Base-by-base conservation (phyloP, 257 asterid genomes). In the Nicotiana tomentosiformis region DNA sequence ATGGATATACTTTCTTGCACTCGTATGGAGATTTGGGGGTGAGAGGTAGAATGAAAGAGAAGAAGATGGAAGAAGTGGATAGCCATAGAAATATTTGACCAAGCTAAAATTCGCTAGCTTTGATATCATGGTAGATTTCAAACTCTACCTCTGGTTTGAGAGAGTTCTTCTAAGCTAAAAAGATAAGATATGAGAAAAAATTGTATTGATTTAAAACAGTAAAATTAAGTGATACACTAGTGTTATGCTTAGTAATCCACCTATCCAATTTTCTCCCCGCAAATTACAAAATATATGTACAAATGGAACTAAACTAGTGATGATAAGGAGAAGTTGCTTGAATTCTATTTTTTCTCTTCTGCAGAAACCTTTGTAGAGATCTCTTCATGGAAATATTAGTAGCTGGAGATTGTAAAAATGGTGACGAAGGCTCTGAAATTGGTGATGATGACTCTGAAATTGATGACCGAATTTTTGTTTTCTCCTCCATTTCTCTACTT, bases 321-420 rank as follows among this genome's bases (percentile, higher is more conserved):
- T 83, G 62, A 66, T 84, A 85, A 11, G 86, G 87, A 0, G 70
- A 78, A 7, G 80, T 9, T n/a, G 65, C 61, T 84, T 78, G 84
- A 32, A 46, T 43, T 79, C 89, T 80, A 16, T 57, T 78, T 43
- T 88, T 78, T 72, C 89, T 83, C 77, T 85, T 85, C 57, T 88
- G 84, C 7, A 85, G 84, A 66, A 85, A 88, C 11, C 83, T 29
- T 15, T 84, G 86, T 15, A 88, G 35, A 46, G 87, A 88, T 84
- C 17, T 37, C 79, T 78, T 88, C 86, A 85, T 83, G 16, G 88
- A 83, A 5, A 23, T 74, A 9, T 55, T 76, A 5, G 62, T 18
- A 43, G 49, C 10, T 0, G 65, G 85, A 11, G 82, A 5, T 39
- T 85, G 85, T 74, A 80, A 5, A 20, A 76, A 8, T 10, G 78